Conservation (phyloP, 768 basidiomycete genomes). For the Lentinula boryana region DNA sequence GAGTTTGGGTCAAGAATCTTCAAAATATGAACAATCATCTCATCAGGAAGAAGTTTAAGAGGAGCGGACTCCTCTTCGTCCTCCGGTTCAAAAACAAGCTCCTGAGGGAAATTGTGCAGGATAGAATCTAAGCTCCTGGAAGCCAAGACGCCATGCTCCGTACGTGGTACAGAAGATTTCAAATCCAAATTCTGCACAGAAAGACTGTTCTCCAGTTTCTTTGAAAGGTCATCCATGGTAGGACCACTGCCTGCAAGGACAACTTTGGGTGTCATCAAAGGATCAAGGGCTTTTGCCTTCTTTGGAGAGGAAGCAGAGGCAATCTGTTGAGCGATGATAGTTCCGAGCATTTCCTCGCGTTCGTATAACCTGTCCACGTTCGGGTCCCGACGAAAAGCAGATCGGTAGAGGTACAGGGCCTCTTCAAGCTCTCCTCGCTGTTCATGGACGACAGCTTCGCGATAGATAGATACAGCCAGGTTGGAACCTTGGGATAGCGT, state of each 20-base stretch:
- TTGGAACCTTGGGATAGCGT: constrained; percentile 29
- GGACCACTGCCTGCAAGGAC: background rate
- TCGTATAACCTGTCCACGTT: constrained; percentile 71
- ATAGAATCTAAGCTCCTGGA: constrained; percentile 38
- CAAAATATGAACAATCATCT: constrained; percentile 68
- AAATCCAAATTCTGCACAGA: constrained; percentile 21
- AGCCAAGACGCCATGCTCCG: constrained; percentile 17
- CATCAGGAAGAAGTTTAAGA: constrained; percentile 64
- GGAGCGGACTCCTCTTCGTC: constrained; percentile 54
- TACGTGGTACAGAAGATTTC: constrained; percentile 11
- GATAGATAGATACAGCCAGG: constrained; percentile 61
- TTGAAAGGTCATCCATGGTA: constrained; percentile 20
- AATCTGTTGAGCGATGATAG: constrained; percentile 18
- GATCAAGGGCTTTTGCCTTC: background rate
- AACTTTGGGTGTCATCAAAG: background rate
- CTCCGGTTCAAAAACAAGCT: constrained; percentile 60
- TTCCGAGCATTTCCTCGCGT: constrained; percentile 44
- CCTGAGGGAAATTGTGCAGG: constrained; percentile 39
- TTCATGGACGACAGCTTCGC: constrained; percentile 66
- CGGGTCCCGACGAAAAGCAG: constrained; percentile 72
- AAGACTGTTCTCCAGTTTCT: constrained; percentile 17
- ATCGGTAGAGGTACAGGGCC: constrained; percentile 70
- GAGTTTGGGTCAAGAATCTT: constrained; percentile 56
- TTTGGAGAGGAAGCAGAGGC: background rate
- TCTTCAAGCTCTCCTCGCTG: constrained; percentile 70